Conservation (phyloP, 352 stramenopile species). For the Lagenidium giganteum region DNA sequence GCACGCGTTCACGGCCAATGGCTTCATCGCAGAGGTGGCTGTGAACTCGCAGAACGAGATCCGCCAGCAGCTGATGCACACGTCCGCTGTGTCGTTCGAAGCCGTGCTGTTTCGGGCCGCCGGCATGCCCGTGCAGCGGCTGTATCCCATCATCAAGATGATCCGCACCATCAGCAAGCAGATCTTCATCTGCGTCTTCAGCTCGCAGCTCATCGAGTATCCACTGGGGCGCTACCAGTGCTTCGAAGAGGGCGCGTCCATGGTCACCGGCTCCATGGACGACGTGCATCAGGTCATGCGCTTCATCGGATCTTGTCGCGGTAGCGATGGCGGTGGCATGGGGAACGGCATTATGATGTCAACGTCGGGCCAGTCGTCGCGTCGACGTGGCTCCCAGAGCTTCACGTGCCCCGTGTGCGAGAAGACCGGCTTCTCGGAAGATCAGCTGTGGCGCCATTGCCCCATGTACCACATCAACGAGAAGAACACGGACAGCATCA, state of each 20-base stretch:
- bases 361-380: conserved; percentile 7
- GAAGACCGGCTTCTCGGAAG: conserved; percentile 67
- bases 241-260: conserved; percentile 73
- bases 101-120: conserved; percentile 60
- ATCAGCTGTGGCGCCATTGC: conserved; percentile 80
- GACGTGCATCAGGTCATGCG: conserved; percentile 57
- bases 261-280: conserved; percentile 72
- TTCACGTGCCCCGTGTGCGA: conserved; percentile 76
- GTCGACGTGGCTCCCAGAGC: conserved; percentile 7
- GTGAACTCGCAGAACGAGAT: conserved; percentile 55
- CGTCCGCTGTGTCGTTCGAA: conserved; percentile 32
- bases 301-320: conserved; percentile 53
- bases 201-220: conserved; percentile 64
- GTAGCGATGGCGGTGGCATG: no score
- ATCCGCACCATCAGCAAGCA: conserved; percentile 73
- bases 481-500: conserved; percentile 61
- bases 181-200: conserved; percentile 85
- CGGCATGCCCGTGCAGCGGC: conserved; percentile 37
- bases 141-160: conserved; percentile 50
- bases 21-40: conserved; percentile 69
- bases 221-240: conserved; percentile 68
- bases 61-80: conserved; percentile 49
- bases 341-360: neutral
- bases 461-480: conserved; percentile 87
- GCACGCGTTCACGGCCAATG: conserved; percentile 55